Evolutionary conservation across 805 yeast species (phyloP).

Genomic region (Torulaspora microellipsoides): DNA sequence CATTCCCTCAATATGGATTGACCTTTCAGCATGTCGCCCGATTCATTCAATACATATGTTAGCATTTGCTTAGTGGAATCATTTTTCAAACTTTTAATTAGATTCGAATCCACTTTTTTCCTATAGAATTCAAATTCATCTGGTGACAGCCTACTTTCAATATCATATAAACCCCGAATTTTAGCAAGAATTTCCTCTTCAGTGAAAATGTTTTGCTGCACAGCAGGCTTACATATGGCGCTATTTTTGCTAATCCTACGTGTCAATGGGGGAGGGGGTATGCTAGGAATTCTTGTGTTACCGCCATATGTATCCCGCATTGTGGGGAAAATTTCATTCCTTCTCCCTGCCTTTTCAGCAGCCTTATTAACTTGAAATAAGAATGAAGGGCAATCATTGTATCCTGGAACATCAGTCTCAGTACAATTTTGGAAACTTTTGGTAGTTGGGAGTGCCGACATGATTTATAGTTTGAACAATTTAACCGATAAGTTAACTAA

Average conservation of each 20-base stretch:
- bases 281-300: constrained; percentile 15
- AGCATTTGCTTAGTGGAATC: constrained; percentile 30
- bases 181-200: constrained; percentile 21
- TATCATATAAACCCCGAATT: constrained; percentile 26
- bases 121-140: constrained; percentile 43
- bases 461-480: neutral
- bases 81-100: constrained; percentile 26
- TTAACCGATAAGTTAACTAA: too few relatives aligned
- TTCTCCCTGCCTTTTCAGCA: constrained; percentile 19
- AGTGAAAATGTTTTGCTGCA: neutral
- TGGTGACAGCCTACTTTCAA: constrained; percentile 35
- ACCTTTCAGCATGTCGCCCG: constrained; percentile 27
- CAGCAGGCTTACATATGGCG: neutral
- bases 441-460: constrained; percentile 7
- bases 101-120: constrained; percentile 36
- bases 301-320: constrained; percentile 23
- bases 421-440: constrained; percentile 38
- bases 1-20: constrained; percentile 42
- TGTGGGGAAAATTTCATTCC: constrained; percentile 10
- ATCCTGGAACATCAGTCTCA: constrained; percentile 41
- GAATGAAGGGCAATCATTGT: constrained; percentile 41
- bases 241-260: neutral
- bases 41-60: constrained; percentile 23
- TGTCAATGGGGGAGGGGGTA: constrained; percentile 24
- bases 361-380: constrained; percentile 21